phyloP scores from a whole-genome alignment of 257 asterid species.

The Linderniella brevidens region DNA sequence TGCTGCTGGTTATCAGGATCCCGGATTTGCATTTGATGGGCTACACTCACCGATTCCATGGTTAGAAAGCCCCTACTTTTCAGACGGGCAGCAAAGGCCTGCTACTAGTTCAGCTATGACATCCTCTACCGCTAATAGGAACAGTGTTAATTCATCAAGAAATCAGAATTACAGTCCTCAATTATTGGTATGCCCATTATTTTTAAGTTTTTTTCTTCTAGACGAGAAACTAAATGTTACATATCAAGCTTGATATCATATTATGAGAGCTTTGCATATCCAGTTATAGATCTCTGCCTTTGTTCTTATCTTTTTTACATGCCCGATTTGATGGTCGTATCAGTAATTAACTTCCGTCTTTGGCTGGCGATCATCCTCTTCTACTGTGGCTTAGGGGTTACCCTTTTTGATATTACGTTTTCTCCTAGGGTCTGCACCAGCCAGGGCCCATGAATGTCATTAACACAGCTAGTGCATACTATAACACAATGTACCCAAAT shows the following conservation, averaged over 20 bases:
- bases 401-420: background rate
- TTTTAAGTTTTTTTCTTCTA: background rate
- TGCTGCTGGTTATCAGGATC: constrained; percentile 45
- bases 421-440: constrained; percentile 31
- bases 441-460: constrained; percentile 26
- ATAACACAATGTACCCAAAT: constrained; percentile 33
- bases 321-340: no score
- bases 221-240: background rate
- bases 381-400: background rate
- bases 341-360: background rate
- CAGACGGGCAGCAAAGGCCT: constrained; percentile 45
- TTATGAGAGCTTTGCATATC: background rate
- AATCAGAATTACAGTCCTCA: constrained; percentile 35
- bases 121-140: constrained; percentile 25
- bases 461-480: constrained; percentile 30
- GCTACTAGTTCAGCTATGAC: constrained; percentile 25
- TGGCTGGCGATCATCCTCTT: background rate
- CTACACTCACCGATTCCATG: constrained; percentile 41
- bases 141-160: constrained; percentile 23
- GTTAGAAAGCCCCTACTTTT: constrained; percentile 36
- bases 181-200: constrained; percentile 19
- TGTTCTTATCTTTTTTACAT: no score
- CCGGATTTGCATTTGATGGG: constrained; percentile 44
- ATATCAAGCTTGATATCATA: background rate
- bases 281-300: no score